Conservation (phyloP, 1,284 basidiomycete genomes). For the Trametes hirsuta region DNA sequence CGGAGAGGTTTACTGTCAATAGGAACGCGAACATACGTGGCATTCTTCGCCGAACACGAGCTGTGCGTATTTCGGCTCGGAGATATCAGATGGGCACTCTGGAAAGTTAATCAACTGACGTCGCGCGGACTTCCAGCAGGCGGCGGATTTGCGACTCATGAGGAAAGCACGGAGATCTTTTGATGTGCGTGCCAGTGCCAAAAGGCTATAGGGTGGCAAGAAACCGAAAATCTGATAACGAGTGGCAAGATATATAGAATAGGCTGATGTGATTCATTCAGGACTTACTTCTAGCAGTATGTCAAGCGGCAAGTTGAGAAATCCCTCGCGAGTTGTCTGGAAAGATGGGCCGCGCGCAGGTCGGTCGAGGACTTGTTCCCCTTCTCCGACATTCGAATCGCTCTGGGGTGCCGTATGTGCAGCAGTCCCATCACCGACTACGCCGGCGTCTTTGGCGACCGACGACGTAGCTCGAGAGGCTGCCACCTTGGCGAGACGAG, state of each 20-base stretch:
- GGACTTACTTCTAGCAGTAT: background rate
- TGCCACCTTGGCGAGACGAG: too few species aligned
- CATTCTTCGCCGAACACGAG: background rate
- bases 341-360: background rate
- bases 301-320: background rate
- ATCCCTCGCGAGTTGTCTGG: background rate
- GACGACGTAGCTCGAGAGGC: too few species aligned
- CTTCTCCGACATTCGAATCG: too few species aligned
- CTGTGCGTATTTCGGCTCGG: background rate
- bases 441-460: too few species aligned
- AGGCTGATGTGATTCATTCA: background rate
- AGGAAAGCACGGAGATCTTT: constrained; percentile 1
- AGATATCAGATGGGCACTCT: background rate
- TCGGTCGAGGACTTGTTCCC: background rate
- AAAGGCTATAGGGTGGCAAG: background rate
- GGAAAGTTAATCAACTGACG: background rate
- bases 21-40: background rate
- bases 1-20: background rate
- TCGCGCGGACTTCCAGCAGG: constrained; percentile 1
- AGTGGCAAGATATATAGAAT: background rate
- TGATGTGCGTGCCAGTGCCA: background rate
- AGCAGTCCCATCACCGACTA: too few species aligned
- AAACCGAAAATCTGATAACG: background rate
- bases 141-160: background rate
- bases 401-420: too few species aligned